Conservation (phyloP, 768 basidiomycete genomes). For the Termitomyces sp. region DNA sequence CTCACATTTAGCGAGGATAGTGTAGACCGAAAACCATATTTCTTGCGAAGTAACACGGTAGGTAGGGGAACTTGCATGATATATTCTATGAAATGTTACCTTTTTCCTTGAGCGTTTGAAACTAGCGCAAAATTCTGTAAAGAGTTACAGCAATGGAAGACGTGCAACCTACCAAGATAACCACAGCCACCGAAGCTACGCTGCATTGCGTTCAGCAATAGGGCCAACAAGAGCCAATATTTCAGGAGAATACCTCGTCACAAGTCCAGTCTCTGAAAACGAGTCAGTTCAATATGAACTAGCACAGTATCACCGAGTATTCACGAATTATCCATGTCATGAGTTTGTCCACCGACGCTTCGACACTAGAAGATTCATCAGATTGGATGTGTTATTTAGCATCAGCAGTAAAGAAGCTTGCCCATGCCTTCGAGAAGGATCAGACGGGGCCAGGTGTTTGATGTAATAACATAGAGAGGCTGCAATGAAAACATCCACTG, state of each 20-base stretch:
- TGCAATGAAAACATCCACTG: not conserved
- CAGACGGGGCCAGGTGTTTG: not conserved
- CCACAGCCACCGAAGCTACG: not conserved
- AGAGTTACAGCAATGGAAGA: not conserved
- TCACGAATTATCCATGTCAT: not conserved
- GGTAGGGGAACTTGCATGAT: not conserved
- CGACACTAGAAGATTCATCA: not conserved
- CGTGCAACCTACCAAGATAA: not conserved
- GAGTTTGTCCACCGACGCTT: not conserved
- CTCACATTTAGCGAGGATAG: not conserved
- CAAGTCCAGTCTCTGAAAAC: not conserved
- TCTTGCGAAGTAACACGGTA: not conserved
- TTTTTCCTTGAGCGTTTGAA: not conserved
- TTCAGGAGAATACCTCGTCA: too few species aligned
- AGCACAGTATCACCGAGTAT: not conserved
- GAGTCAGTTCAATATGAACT: not conserved
- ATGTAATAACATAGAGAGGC: not conserved
- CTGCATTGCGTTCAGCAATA: not conserved
- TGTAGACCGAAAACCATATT: not conserved
- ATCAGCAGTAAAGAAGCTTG: not conserved
- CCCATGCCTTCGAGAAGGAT: too few species aligned
- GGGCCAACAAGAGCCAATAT: not conserved
- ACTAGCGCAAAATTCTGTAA: not conserved
- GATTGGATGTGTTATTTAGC: not conserved
- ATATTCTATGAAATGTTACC: not conserved